Percentiles rank a stretch among this genome's conserved stretches.
Evolutionary conservation across 768 basidiomycete species (phyloP).

Genomic region (Kwoniella newhampshirensis): DNA sequence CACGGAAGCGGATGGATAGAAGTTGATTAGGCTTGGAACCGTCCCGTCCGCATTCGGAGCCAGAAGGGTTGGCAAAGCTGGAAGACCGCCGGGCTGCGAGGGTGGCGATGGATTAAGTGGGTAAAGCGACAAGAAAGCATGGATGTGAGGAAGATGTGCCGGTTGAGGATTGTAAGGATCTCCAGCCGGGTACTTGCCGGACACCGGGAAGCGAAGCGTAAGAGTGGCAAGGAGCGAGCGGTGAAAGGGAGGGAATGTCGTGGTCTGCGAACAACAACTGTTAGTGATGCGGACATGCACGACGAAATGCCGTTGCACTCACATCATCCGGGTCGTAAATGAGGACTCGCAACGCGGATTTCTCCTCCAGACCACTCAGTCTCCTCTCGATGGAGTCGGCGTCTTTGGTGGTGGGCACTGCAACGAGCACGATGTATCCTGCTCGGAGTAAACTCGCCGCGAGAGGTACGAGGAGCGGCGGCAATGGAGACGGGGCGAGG

Average conservation of each 20-base stretch:
- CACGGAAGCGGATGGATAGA: slow-evolving; percentile 43
- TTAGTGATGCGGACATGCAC: not conserved
- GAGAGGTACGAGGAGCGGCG: slow-evolving; percentile 39
- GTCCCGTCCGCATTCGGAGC: slow-evolving; percentile 21
- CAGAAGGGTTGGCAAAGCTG: slow-evolving; percentile 47
- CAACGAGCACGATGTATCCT: slow-evolving; percentile 49
- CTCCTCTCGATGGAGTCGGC: slow-evolving; percentile 46
- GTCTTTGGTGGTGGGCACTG: slow-evolving; percentile 47
- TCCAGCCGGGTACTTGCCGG: slow-evolving; percentile 19
- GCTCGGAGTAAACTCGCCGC: slow-evolving; percentile 40
- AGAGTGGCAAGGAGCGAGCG: slow-evolving; percentile 49
- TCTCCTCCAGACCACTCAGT: slow-evolving; percentile 35
- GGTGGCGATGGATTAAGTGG: slow-evolving; percentile 47
- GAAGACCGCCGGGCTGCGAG: slow-evolving; percentile 39
- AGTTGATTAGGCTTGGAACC: slow-evolving; percentile 39
- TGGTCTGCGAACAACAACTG: slow-evolving; percentile 27
- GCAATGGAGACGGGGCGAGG: slow-evolving; percentile 45
- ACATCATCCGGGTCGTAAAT: slow-evolving; percentile 52
- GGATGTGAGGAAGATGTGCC: slow-evolving; percentile 40
- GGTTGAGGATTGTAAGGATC: slow-evolving; percentile 49
- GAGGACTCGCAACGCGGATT: slow-evolving; percentile 37
- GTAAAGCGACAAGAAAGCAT: slow-evolving; percentile 50
- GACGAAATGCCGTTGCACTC: slow-evolving; percentile 14
- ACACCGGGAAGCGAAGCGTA: slow-evolving; percentile 45
- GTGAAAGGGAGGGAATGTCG: slow-evolving; percentile 50